Base-by-base conservation (phyloP, 75 land plant genomes). In the Adiantum capillusveneris region DNA sequence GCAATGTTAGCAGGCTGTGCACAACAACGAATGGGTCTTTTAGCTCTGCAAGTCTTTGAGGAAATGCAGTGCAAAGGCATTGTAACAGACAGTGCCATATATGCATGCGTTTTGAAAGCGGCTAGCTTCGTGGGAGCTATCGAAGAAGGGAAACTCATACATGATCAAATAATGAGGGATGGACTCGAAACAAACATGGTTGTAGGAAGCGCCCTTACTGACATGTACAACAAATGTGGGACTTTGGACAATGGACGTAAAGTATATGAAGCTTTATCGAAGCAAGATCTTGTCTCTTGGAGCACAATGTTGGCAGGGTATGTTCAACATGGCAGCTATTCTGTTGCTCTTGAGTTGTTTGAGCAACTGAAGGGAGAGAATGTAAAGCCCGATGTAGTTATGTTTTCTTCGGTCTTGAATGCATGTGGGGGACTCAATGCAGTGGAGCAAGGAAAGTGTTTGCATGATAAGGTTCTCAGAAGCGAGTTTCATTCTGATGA, bases 1-100 rank as follows among this genome's bases (percentile, higher is more conserved):
- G 71, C 53, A n/a, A 22, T 84, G 44, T 78, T 80, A 21, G 57
- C 53, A 13, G 72, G 66, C 0, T 68, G 74, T 45, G 71, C 29
- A 1, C 62, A 57, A 50, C 60, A 57, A 19, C 75, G 77, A 50
- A 25, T 18, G 13, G 54, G 59, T 0, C 34, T 63, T 1, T 29
- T 61, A 17, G 85, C 76, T 11, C 58, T 81, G 66, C 29, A 63
- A 17, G 50, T 68, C 56, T 84, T 64, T 57, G 11, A 42, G 22
- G 21, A 0, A 53, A 84, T 84, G 87, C 56, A 44, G 11, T 0
- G 1, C 54, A 67, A 75, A 25, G 73, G 79, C 14, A 53, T 65
- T 34, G 36, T 58, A 67, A 75, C 83, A 46, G 50, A 46, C 14
- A 17, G 5, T 18, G 50, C 22, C 18, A n/a, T 46, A 6, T 46